phyloP scores from a whole-genome alignment of 768 basidiomycete genomes.

The Glaciozyma antarctica region DNA sequence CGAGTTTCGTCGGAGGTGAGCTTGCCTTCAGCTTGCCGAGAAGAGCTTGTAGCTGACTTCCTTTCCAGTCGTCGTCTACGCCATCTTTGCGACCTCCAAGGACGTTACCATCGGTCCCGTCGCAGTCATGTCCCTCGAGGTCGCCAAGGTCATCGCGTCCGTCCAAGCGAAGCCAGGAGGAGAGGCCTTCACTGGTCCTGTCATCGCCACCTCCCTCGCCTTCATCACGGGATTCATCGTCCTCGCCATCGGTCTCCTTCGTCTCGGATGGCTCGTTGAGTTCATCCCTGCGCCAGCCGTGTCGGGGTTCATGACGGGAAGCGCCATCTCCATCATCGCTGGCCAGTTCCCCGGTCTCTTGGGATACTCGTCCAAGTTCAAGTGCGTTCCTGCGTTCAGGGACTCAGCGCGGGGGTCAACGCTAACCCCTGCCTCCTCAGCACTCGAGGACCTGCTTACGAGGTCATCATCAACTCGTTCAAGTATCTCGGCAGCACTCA shows the following conservation, averaged over 20 bases:
- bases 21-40: neutral
- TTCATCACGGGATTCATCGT: slow-evolving; percentile 83
- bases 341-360: slow-evolving; percentile 83
- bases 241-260: slow-evolving; percentile 74
- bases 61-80: slow-evolving; percentile 58
- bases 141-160: slow-evolving; percentile 35
- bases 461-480: slow-evolving; percentile 73
- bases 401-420: neutral
- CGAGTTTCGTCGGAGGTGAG: slow-evolving; percentile 65
- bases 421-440: slow-evolving; percentile 61
- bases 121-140: slow-evolving; percentile 91
- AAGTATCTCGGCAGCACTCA: slow-evolving; percentile 54
- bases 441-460: slow-evolving; percentile 73
- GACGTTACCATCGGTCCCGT: slow-evolving; percentile 98
- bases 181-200: neutral
- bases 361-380: slow-evolving; percentile 43
- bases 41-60: neutral
- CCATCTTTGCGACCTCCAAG: slow-evolving; percentile 95
- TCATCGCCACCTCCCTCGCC: neutral
- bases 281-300: slow-evolving; percentile 1
- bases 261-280: slow-evolving; percentile 69
- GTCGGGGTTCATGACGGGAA: slow-evolving; percentile 75
- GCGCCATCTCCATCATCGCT: slow-evolving; percentile 78
- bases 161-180: slow-evolving; percentile 24
- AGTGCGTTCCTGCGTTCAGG: neutral